Conservation (phyloP, 2,329 filamentous ascomycete species). For the Cercospora canescens region DNA sequence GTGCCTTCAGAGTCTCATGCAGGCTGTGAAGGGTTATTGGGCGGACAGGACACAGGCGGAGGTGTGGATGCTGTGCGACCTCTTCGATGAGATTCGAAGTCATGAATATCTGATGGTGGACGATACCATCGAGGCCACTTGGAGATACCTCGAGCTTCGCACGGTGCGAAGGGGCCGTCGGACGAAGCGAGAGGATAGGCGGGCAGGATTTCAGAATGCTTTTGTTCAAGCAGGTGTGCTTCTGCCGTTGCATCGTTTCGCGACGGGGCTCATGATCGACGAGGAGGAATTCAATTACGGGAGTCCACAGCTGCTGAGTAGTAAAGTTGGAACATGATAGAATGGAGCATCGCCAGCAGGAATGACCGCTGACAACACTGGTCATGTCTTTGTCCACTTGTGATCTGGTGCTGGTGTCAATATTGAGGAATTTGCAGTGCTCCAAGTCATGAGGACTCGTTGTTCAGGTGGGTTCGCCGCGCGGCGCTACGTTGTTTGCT, state of each 20-base stretch:
- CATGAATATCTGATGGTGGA: slow-evolving; percentile 13
- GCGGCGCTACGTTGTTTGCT: no score
- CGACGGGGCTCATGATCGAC: slow-evolving; percentile 14
- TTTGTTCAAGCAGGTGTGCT: slow-evolving; percentile 12
- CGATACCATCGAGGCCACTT: slow-evolving; percentile 12
- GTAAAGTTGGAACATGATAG: not conserved
- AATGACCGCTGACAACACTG: not conserved
- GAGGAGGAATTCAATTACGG: slow-evolving; percentile 13
- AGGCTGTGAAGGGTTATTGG: slow-evolving; percentile 19
- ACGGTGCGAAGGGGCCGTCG: slow-evolving; percentile 1
- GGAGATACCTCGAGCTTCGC: slow-evolving; percentile 9
- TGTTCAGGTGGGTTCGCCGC: no score
- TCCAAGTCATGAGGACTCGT: no score
- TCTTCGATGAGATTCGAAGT: slow-evolving; percentile 17
- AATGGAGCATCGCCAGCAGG: not conserved
- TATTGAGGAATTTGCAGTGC: no score
- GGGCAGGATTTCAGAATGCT: not conserved
- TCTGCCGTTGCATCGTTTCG: slow-evolving; percentile 14
- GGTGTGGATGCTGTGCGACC: slow-evolving; percentile 15
- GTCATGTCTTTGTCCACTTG: not conserved
- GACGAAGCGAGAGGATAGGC: not conserved
- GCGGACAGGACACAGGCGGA: slow-evolving; percentile 9
- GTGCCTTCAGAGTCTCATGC: slow-evolving; percentile 10
- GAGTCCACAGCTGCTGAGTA: not conserved
- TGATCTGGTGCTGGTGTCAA: not conserved